Conservation (phyloP, 345 rosid genomes). For the Lepidium africanum region DNA sequence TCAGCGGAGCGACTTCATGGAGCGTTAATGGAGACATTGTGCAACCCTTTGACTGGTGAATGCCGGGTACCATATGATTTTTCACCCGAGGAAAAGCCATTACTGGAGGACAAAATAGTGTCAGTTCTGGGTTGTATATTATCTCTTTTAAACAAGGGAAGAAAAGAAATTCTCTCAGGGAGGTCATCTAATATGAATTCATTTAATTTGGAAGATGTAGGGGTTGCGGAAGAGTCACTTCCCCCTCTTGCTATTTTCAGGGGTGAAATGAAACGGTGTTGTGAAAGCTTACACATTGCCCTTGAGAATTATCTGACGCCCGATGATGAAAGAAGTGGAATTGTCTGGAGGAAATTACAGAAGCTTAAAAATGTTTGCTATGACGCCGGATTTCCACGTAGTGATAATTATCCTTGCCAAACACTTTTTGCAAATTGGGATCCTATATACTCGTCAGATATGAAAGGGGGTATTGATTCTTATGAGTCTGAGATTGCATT, state of each 20-base stretch:
- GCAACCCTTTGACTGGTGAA: constrained; percentile 95
- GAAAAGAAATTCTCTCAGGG: constrained; percentile 89
- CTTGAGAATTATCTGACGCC: constrained; percentile 78
- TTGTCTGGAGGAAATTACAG: constrained; percentile 89
- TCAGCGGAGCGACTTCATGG: constrained; percentile 75
- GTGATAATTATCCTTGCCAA: constrained; percentile 63
- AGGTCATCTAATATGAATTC: constrained; percentile 51
- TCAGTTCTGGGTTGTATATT: constrained; percentile 88
- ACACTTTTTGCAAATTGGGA: constrained; percentile 76
- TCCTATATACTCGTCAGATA: constrained; percentile 51
- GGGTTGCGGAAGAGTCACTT: constrained; percentile 54
- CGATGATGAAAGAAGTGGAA: constrained; percentile 52
- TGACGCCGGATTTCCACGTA: constrained; percentile 74
- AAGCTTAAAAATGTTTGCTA: constrained; percentile 90
- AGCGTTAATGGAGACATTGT: constrained; percentile 82
- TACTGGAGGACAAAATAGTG: constrained; percentile 85
- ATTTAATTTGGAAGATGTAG: constrained; percentile 40
- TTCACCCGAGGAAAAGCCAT: constrained; percentile 68
- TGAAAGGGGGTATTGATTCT: constrained; percentile 42
- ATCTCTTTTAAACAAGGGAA: constrained; percentile 79
- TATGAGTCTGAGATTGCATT: constrained; percentile 64
- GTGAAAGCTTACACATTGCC: constrained; percentile 91
- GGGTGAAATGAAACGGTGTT: constrained; percentile 92
- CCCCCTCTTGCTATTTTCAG: constrained; percentile 93
- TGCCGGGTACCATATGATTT: constrained; percentile 72